These are phyloP conservation scores for Aristolochia contorta DNA, from an alignment of 164 flowering plant species.

Conservation along the genomic window DNA sequence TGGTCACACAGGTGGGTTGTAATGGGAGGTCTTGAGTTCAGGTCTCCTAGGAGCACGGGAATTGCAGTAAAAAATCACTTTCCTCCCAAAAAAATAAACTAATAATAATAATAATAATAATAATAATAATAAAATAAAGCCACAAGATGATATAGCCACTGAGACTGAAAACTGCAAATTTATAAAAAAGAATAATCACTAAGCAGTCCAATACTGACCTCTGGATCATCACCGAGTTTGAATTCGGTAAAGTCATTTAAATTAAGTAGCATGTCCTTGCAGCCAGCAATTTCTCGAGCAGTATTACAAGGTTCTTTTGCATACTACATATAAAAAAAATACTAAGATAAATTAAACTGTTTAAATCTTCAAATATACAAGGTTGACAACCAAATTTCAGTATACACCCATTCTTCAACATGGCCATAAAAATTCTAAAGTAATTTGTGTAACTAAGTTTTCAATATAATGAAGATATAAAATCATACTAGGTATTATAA, in stretches of 20 bases:
- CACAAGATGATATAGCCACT: background rate
- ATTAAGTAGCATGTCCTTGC: constrained; percentile 50
- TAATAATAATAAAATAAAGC: no score
- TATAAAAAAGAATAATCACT: background rate
- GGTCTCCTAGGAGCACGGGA: no score
- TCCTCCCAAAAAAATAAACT: no score
- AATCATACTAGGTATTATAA: no score
- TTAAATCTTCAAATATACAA: background rate
- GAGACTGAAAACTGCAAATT: background rate
- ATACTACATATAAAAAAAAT: background rate
- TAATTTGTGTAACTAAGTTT: no score
- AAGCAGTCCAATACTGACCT: constrained; percentile 29
- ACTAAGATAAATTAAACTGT: background rate
- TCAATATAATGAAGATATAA: no score
- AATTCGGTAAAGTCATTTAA: constrained; percentile 93
- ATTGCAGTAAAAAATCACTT: no score
- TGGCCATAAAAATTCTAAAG: no score
- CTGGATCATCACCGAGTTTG: constrained; percentile 62
- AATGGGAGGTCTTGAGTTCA: no score
- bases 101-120: no score
- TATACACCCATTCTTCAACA: no score
- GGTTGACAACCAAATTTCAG: background rate
- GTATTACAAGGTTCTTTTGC: background rate
- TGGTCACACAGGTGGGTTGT: no score
- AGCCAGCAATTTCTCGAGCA: background rate